phyloP scores from a whole-genome alignment of 1,284 basidiomycete genomes.

The Phylloporus sp. region DNA sequence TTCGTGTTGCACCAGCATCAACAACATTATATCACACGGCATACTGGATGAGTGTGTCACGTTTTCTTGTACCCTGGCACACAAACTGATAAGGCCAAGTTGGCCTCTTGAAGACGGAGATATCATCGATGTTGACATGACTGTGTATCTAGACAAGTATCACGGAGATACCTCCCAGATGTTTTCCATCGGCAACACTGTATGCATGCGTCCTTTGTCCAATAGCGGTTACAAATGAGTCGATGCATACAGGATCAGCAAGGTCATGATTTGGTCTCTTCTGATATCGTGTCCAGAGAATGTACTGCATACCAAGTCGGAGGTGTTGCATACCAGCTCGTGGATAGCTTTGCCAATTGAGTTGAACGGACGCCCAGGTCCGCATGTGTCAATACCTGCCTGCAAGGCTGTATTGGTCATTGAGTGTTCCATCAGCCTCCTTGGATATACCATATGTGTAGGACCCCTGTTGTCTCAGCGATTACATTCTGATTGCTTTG shows the following conservation, averaged over 20 bases:
- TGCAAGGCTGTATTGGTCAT: slow-evolving; percentile 84
- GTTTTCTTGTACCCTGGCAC: background rate
- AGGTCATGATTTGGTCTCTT: slow-evolving; percentile 65
- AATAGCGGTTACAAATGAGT: background rate
- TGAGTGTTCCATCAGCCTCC: slow-evolving; percentile 83
- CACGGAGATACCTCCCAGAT: slow-evolving; percentile 88
- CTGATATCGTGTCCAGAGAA: slow-evolving; percentile 71
- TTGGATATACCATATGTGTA: too few relatives aligned
- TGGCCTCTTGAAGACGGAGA: slow-evolving; percentile 80
- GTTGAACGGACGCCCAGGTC: too few relatives aligned
- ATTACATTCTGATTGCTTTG: too few relatives aligned
- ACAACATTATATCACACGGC: slow-evolving; percentile 86
- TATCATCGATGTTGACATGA: slow-evolving; percentile 86
- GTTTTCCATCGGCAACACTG: slow-evolving; percentile 79
- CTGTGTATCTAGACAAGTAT: slow-evolving; percentile 76
- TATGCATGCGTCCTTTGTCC: slow-evolving; percentile 36
- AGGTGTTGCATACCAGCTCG: slow-evolving; percentile 77
- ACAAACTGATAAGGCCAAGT: slow-evolving; percentile 42
- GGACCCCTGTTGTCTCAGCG: too few relatives aligned
- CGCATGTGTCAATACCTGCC: slow-evolving; percentile 46
- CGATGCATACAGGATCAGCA: slow-evolving; percentile 57
- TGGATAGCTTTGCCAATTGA: too few relatives aligned
- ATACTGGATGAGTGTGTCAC: slow-evolving; percentile 79
- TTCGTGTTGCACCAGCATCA: slow-evolving; percentile 88
- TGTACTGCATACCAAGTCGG: too few relatives aligned